phyloP scores from a whole-genome alignment of 495 filamentous ascomycete species.

The Diplogelasinospora grovesii region DNA sequence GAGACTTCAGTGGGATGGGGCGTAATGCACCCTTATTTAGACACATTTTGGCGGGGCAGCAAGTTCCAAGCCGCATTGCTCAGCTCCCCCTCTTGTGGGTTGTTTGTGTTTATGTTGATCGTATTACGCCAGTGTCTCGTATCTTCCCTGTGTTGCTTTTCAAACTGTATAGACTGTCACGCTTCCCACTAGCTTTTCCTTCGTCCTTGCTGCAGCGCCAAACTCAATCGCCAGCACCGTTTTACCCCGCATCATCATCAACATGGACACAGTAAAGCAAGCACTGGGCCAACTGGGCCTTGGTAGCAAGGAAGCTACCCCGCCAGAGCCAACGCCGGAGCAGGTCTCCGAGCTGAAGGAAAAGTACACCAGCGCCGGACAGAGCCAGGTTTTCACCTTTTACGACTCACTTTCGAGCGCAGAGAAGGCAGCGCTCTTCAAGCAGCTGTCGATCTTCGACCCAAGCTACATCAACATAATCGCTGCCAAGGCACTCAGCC shows the following conservation, averaged over 20 bases:
- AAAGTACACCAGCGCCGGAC: slow-evolving; percentile 70
- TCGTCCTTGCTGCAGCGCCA: not conserved
- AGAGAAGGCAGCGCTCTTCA: slow-evolving; percentile 73
- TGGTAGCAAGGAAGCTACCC: slow-evolving; percentile 29
- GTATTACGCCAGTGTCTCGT: too few species aligned
- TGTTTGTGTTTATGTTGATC: too few species aligned
- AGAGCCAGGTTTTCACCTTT: slow-evolving; percentile 90
- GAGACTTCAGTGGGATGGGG: not conserved
- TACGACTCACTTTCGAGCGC: slow-evolving; percentile 65
- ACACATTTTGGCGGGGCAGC: not conserved
- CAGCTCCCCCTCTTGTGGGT: too few species aligned
- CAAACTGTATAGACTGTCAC: too few species aligned
- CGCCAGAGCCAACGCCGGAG: slow-evolving; percentile 61
- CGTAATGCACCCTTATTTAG: not conserved
- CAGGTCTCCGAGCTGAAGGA: slow-evolving; percentile 68
- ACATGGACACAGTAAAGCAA: slow-evolving; percentile 11
- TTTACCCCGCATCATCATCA: not conserved
- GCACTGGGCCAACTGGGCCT: slow-evolving; percentile 9
- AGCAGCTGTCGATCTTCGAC: slow-evolving; percentile 75
- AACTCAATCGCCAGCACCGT: too few species aligned
- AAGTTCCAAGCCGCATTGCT: too few species aligned
- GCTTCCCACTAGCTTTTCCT: not conserved
- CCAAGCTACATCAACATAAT: slow-evolving; percentile 78
- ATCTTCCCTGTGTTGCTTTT: not conserved
- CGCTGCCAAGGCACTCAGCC: slow-evolving; percentile 72